Percentiles rank a stretch among this genome's conserved stretches.
These are phyloP conservation scores for Mucor plumbeus DNA, from an alignment of 371 early-diverging fungal genomes.

Conservation along the genomic window DNA sequence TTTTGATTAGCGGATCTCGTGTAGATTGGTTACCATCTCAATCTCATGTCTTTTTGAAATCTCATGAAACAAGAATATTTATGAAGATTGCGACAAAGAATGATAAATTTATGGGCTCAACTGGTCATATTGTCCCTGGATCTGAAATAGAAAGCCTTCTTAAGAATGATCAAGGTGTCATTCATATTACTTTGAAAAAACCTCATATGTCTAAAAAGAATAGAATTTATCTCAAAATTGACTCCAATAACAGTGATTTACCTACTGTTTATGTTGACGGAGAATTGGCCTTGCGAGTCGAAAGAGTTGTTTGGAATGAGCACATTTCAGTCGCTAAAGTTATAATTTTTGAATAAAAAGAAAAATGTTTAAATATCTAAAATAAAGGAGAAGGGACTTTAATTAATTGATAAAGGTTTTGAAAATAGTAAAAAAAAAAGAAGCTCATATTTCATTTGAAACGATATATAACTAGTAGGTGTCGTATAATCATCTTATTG, in stretches of 20 bases:
- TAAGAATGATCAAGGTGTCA: not conserved
- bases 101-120: conserved; percentile 41
- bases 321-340: conserved; percentile 27
- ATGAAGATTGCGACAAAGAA: conserved; percentile 33
- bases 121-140: conserved; percentile 54
- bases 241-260: conserved; percentile 10
- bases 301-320: conserved; percentile 23
- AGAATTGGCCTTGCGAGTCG: conserved; percentile 8
- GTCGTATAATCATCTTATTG: too few relatives aligned
- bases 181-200: conserved; percentile 27
- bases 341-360: conserved; percentile 12
- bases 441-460: too few relatives aligned
- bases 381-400: too few relatives aligned
- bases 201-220: conserved; percentile 14
- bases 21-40: conserved; percentile 34
- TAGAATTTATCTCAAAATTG: conserved; percentile 17
- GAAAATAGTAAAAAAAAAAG: too few relatives aligned
- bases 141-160: conserved; percentile 31
- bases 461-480: too few relatives aligned
- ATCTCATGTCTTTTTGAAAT: conserved; percentile 29
- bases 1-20: not conserved
- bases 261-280: conserved; percentile 34
- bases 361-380: too few relatives aligned
- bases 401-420: too few relatives aligned
- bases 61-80: conserved; percentile 51